Percentiles rank a stretch among this genome's conserved stretches.
These are phyloP conservation scores for Apiospora koreana DNA, from an alignment of 2,329 filamentous ascomycete genomes.

Conservation along the genomic window DNA sequence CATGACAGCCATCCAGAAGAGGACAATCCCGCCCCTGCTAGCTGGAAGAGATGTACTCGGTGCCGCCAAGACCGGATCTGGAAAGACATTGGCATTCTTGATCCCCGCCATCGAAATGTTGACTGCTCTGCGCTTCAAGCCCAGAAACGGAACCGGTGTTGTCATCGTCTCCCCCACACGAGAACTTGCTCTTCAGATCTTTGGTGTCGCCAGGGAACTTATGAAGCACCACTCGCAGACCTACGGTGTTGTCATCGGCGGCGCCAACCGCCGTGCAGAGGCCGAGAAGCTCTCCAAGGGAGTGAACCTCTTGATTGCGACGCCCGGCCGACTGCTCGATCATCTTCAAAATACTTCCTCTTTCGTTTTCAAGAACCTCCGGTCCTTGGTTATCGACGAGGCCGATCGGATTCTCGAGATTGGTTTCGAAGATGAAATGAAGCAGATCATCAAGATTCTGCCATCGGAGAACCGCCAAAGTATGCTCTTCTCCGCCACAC, in stretches of 20 bases:
- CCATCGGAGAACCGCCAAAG: conserved; percentile 78
- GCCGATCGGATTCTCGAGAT: conserved; percentile 96
- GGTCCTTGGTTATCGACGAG: conserved; percentile 92
- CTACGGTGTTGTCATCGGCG: conserved; percentile 94
- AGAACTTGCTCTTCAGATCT: conserved; percentile 93
- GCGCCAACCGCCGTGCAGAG: conserved; percentile 87
- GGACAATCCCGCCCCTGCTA: conserved; percentile 83
- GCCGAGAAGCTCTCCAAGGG: conserved; percentile 93
- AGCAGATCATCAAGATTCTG: conserved; percentile 92
- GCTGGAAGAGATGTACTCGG: conserved; percentile 92
- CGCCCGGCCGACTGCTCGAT: conserved; percentile 88
- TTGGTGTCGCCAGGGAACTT: conserved; percentile 89
- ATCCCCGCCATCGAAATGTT: conserved; percentile 95
- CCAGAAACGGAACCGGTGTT: conserved; percentile 79
- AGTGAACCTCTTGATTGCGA: conserved; percentile 92
- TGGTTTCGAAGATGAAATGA: conserved; percentile 98
- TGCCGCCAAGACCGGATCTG: conserved; percentile 88
- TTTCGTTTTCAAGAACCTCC: conserved; percentile 81
- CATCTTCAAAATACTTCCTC: conserved; percentile 90
- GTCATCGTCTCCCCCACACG: conserved; percentile 91
- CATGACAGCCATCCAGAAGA: conserved; percentile 93
- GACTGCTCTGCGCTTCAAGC: conserved; percentile 87
- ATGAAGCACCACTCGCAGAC: conserved; percentile 94
- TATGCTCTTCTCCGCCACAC: conserved; percentile 95
- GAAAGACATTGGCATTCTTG: conserved; percentile 93